Conservation (phyloP, 345 rosid genomes). For the Salix caprea region DNA sequence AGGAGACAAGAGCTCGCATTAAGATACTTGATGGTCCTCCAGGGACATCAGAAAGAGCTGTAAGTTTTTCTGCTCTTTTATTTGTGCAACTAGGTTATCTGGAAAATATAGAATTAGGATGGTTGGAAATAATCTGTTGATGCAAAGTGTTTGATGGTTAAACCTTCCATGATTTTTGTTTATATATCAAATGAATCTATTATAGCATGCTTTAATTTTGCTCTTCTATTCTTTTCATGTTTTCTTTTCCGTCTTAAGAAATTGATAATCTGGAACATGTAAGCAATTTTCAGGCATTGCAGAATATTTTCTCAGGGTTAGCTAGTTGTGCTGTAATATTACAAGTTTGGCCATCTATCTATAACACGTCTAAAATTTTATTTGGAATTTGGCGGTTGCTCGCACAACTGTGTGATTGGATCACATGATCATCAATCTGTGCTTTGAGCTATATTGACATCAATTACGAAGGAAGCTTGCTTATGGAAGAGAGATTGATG, state of each 20-base stretch:
- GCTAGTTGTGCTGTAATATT: background rate
- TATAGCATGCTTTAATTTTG: background rate
- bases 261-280: background rate
- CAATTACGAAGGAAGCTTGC: background rate
- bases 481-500: background rate
- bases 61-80: constrained; percentile 41
- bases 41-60: constrained; percentile 99
- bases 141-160: constrained; percentile 3
- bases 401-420: background rate
- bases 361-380: background rate
- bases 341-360: background rate
- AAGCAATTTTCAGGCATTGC: background rate
- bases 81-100: constrained; percentile 1
- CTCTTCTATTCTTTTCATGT: background rate
- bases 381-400: background rate
- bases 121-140: constrained; percentile 7
- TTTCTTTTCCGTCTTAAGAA: background rate
- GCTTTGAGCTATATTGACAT: background rate
- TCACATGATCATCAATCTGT: background rate
- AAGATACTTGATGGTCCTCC: constrained; percentile 99
- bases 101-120: constrained; percentile 1
- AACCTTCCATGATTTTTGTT: background rate
- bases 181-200: background rate
- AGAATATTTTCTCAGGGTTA: background rate
- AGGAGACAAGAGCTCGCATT: constrained; percentile 95